phyloP scores from a whole-genome alignment of 140 eudicot species.

The Erigeron philadelphicus region DNA sequence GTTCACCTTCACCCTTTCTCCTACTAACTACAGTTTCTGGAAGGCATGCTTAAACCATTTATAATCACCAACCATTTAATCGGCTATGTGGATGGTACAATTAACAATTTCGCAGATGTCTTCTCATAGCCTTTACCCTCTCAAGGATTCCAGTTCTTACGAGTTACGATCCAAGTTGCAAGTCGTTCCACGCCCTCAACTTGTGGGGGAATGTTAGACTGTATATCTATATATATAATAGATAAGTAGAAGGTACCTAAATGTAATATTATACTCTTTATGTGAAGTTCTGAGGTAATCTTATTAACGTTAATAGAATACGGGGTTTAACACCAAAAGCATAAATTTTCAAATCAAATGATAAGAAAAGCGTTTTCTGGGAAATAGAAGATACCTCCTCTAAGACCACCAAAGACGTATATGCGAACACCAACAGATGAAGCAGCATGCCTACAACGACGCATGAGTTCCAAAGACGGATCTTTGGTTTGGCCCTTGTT shows the following conservation, averaged over 20 bases:
- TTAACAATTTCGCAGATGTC: background rate
- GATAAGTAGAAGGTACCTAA: no score
- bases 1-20: background rate
- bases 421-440: constrained; percentile 70
- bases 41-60: background rate
- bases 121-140: no score
- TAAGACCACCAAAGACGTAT: constrained; percentile 79
- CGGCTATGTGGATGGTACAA: background rate
- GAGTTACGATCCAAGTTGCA: no score
- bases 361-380: constrained; percentile 12
- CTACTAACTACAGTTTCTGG: background rate
- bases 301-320: no score
- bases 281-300: no score
- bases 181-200: no score
- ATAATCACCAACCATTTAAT: background rate
- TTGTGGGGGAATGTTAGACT: no score
- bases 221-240: no score
- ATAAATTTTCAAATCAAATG: constrained; percentile 10
- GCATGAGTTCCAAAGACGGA: constrained; percentile 75
- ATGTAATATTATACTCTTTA: no score
- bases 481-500: constrained; percentile 56
- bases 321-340: background rate
- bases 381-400: constrained; percentile 57
- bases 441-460: constrained; percentile 97
- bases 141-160: no score